A percentile compares a stretch with the other conserved stretches of the same genome.
phyloP scores from a whole-genome alignment of 129 eudicot species.

The Glebionis coronaria region DNA sequence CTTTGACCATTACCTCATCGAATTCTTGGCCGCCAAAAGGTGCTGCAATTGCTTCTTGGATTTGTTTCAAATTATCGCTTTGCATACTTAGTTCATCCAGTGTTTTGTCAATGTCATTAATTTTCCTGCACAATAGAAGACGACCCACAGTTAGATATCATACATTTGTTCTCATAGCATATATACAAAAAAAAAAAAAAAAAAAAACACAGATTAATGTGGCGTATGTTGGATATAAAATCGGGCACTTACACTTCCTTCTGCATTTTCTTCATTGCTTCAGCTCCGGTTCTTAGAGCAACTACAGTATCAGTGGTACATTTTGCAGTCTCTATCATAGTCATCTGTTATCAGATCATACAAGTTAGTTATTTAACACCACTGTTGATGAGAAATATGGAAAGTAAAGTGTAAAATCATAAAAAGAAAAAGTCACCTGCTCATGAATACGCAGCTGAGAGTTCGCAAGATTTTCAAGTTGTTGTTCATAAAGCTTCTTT shows the following conservation, averaged over 20 bases:
- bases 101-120: slow-evolving; percentile 47
- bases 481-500: slow-evolving; percentile 44
- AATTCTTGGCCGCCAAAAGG: slow-evolving; percentile 52
- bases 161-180: slow-evolving; percentile 8
- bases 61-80: slow-evolving; percentile 45
- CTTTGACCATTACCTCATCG: slow-evolving; percentile 36
- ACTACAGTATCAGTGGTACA: slow-evolving; percentile 49
- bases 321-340: slow-evolving; percentile 49
- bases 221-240: not conserved
- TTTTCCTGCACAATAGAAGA: slow-evolving; percentile 31
- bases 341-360: slow-evolving; percentile 24
- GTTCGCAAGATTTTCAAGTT: slow-evolving; percentile 52
- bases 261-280: slow-evolving; percentile 51
- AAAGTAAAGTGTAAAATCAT: slow-evolving; percentile 13
- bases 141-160: not conserved
- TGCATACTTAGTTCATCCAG: slow-evolving; percentile 55
- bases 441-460: slow-evolving; percentile 53
- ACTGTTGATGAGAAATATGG: not conserved
- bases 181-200: not conserved
- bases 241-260: slow-evolving; percentile 31
- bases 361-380: not conserved
- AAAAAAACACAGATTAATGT: not conserved
- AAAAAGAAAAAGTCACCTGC: slow-evolving; percentile 33
- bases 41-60: slow-evolving; percentile 54
- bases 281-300: slow-evolving; percentile 52